Percentiles rank a stretch among this genome's conserved stretches.
Conservation (phyloP, 305 asterid species). For the Rubia tinctorum region DNA sequence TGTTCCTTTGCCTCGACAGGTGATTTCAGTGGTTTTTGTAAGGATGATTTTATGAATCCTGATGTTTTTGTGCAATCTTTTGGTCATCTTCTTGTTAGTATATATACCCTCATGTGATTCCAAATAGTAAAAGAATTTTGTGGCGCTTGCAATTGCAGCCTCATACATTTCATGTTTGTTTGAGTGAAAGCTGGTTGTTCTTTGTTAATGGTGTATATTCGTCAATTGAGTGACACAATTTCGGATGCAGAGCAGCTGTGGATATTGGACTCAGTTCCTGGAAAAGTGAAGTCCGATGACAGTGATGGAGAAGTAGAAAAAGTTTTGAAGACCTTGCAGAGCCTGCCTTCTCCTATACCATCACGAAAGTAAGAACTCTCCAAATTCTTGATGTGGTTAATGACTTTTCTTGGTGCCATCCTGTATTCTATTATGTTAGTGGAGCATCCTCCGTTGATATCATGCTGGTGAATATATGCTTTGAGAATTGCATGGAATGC, state of each 20-base stretch:
- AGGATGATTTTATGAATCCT: not conserved
- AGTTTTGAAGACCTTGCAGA: conserved; percentile 68
- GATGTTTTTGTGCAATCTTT: not conserved
- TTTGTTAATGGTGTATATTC: conserved; percentile 11
- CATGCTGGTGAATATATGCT: not conserved
- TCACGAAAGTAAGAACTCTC: conserved; percentile 59
- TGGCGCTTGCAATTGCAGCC: not conserved
- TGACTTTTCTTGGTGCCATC: not conserved
- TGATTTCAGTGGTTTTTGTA: conserved; percentile 14
- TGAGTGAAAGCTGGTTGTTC: conserved; percentile 1
- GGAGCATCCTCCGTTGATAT: not conserved
- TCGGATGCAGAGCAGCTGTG: conserved; percentile 86
- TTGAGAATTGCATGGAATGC: not conserved
- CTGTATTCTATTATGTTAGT: not conserved
- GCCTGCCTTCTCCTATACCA: conserved; percentile 64
- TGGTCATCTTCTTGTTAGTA: not conserved
- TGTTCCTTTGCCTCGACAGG: conserved; percentile 75
- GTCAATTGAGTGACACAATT: conserved; percentile 30
- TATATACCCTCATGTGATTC: not conserved
- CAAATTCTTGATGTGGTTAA: not conserved
- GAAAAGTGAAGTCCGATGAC: conserved; percentile 50
- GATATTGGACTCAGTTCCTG: conserved; percentile 94
- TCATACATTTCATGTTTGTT: not conserved
- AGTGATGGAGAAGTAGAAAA: conserved; percentile 89
- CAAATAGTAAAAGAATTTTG: not conserved